A percentile compares a stretch with the other conserved stretches of the same genome.
phyloP scores from a whole-genome alignment of 2,329 filamentous ascomycete genomes.

The Beauveria australis region DNA sequence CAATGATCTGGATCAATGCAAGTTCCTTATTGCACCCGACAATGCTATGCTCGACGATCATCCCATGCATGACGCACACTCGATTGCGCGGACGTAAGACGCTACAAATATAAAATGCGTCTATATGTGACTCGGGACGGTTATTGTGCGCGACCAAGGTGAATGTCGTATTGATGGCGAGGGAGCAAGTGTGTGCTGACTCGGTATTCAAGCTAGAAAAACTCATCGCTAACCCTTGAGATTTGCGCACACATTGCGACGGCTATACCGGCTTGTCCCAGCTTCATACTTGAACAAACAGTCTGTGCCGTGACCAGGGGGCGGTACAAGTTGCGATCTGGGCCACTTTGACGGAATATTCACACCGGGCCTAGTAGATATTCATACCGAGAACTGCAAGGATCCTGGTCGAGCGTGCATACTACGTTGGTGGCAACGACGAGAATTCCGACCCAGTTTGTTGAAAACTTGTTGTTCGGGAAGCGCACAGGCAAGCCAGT shows the following conservation, averaged over 20 bases:
- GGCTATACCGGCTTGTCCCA: constrained; percentile 2
- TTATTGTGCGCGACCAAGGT: not conserved
- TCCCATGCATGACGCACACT: not conserved
- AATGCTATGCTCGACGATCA: not conserved
- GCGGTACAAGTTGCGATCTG: constrained; percentile 1
- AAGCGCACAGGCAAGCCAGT: not conserved
- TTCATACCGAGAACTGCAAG: too few species aligned
- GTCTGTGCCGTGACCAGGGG: not conserved
- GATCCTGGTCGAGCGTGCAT: too few species aligned
- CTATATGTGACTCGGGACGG: not conserved
- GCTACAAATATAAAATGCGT: not conserved
- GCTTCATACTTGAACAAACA: not conserved
- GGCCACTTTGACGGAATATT: not conserved
- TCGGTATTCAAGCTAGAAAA: not conserved
- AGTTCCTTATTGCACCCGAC: not conserved
- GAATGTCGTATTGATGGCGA: not conserved
- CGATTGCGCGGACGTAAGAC: not conserved
- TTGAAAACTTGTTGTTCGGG: not conserved
- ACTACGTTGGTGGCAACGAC: too few species aligned
- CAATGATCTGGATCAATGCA: not conserved
- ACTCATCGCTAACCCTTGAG: not conserved
- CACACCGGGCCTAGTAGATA: not conserved
- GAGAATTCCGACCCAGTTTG: not conserved
- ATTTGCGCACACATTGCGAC: not conserved
- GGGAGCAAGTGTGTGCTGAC: not conserved